Conservation (phyloP, 805 yeast species). For the Pichia scutulata region DNA sequence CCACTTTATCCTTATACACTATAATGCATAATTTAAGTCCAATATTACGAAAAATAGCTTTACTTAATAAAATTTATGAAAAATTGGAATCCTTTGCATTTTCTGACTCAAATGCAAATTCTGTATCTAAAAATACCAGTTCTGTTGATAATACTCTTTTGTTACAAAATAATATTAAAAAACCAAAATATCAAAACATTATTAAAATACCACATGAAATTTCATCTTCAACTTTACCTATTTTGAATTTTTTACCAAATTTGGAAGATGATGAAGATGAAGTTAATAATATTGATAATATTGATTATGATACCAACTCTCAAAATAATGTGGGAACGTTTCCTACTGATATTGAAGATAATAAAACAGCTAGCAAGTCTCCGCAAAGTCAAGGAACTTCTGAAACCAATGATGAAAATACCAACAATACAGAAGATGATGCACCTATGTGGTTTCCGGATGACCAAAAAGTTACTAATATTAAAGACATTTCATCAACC, state of each 20-base stretch:
- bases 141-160: background rate
- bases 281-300: background rate
- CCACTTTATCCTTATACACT: slow-evolving; percentile 25
- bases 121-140: background rate
- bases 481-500: slow-evolving; percentile 30
- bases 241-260: background rate
- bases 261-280: background rate
- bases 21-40: slow-evolving; percentile 26
- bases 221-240: slow-evolving; percentile 4
- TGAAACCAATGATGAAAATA: background rate
- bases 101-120: slow-evolving; percentile 1
- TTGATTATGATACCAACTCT: background rate
- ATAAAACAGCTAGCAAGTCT: background rate
- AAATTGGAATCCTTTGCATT: slow-evolving; percentile 5
- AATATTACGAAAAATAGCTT: slow-evolving; percentile 13
- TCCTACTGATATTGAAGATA: background rate
- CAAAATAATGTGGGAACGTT: background rate
- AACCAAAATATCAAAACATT: background rate
- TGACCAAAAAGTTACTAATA: slow-evolving; percentile 25
- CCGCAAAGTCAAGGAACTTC: background rate
- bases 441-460: slow-evolving; percentile 27
- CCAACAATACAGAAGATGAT: background rate
- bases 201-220: slow-evolving; percentile 8
- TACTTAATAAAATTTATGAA: slow-evolving; percentile 5
- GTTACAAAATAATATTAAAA: background rate